Conservation (phyloP, 1,139 yeast genomes). For the Kluyveromyces sp. region DNA sequence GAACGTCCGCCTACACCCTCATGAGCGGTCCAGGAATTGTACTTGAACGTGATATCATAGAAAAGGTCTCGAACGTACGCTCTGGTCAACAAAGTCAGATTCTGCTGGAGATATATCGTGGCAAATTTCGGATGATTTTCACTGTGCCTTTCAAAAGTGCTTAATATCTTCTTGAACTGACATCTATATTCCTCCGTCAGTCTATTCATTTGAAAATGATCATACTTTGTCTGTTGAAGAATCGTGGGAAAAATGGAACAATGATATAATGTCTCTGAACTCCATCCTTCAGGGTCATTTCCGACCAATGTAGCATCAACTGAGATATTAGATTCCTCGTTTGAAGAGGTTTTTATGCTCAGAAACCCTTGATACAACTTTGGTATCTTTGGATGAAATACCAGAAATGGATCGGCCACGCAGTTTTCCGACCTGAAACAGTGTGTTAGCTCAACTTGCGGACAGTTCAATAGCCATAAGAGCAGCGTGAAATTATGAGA, state of each 20-base stretch:
- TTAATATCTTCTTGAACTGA: conserved; percentile 11
- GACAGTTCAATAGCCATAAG: conserved; percentile 11
- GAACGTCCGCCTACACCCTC: too few species aligned
- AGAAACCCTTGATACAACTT: neutral
- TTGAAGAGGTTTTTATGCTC: neutral
- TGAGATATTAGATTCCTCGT: neutral
- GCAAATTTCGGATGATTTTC: conserved; percentile 7
- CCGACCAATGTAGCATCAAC: conserved; percentile 2
- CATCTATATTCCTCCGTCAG: conserved; percentile 9
- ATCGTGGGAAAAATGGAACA: conserved; percentile 11
- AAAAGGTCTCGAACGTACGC: conserved; percentile 12
- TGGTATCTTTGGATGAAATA: conserved; percentile 5
- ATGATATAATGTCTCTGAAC: neutral
- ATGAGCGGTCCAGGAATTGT: conserved; percentile 7
- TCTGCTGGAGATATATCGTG: conserved; percentile 10
- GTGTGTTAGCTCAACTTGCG: conserved; percentile 5
- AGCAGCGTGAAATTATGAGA: conserved; percentile 10
- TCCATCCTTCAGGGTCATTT: neutral
- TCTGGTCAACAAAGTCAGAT: conserved; percentile 9
- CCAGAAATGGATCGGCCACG: neutral
- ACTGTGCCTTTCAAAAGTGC: conserved; percentile 6
- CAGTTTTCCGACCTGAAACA: neutral
- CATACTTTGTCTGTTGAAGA: conserved; percentile 10
- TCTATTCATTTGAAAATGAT: conserved; percentile 11
- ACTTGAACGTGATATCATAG: conserved; percentile 11